Base-by-base conservation (phyloP, 2,329 filamentous ascomycete genomes). In the Myrmaecium sp. region DNA sequence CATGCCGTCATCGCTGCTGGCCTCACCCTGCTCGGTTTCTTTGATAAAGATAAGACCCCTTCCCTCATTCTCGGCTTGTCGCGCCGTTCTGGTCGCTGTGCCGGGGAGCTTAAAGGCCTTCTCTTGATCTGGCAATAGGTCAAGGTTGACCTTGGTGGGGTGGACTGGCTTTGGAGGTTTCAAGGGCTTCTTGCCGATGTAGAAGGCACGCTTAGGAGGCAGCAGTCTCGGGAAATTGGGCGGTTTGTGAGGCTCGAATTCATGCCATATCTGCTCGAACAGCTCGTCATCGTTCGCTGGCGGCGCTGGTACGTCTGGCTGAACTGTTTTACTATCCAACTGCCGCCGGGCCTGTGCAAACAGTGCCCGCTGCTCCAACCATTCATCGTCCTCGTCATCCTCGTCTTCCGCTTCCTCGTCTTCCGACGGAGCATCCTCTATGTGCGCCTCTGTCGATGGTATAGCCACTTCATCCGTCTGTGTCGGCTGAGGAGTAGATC, bases 91-190 rank as follows among this genome's bases (percentile, higher is more conserved):
- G 10, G 49, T 37, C 14, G 70, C 64, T 1, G 73, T 73, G 0
- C 70, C 64, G n/a, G 46, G 44, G 17, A 86, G 69, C 30, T 74
- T 72, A 47, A 95, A 98, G 14, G 67, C 62, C 39, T 83, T 82
- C 49, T 92, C 81, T 37, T 92, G 79, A 40, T 95, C 89, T 24
- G 69, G 65, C 3, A 80, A 77, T 17, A 95, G 59, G 33, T 98
- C 89, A 9, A 98, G 62, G 33, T 72, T 83, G 30, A 93, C 64
- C 51, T 98, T 98, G 12, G 77, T 84, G 0, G 83, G 82, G 4
- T 83, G 66, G 3, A 95, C 63, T 10, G 80, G 64, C 51, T 84
- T 89, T 1, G 83, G 80, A 21, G 73, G 74, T 51, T 83, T 92
- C 1, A 63, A 37, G 0, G 84, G 82, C 20, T 72, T 69, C 51